Evolutionary conservation across 331 rosid species (phyloP).

Genomic region (Ulmus americana): DNA sequence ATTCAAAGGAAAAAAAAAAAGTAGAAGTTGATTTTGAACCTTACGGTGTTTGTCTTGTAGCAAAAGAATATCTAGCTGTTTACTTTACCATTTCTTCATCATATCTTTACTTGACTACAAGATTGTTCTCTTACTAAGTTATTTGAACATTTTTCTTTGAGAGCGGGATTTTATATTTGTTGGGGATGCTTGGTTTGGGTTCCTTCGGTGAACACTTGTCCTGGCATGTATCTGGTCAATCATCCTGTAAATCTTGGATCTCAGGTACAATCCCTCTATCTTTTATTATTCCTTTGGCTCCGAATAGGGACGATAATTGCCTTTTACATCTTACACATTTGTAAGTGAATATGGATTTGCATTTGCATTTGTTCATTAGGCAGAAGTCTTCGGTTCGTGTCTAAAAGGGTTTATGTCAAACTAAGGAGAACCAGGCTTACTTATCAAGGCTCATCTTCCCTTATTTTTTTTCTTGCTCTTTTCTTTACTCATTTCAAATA

Average conservation of each 20-base stretch:
- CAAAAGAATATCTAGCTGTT: no score
- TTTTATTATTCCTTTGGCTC: neutral
- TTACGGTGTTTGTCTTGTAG: slow-evolving; percentile 49
- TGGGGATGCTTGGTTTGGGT: slow-evolving; percentile 99
- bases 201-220: slow-evolving; percentile 92
- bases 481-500: no score
- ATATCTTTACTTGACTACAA: neutral
- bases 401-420: no score
- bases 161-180: slow-evolving; percentile 98
- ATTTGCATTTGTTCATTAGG: no score
- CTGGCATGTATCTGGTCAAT: slow-evolving; percentile 98
- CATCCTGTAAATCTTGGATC: slow-evolving; percentile 81
- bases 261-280: slow-evolving; percentile 42
- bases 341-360: no score
- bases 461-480: no score
- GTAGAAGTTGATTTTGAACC: no score
- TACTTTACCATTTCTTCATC: no score
- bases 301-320: neutral
- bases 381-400: no score
- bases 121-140: slow-evolving; percentile 4
- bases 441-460: no score
- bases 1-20: no score
- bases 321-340: neutral
- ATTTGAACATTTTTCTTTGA: slow-evolving; percentile 17
- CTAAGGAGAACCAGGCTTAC: no score